Conservation (phyloP, 257 asterid genomes). For the Primulina eburnea region DNA sequence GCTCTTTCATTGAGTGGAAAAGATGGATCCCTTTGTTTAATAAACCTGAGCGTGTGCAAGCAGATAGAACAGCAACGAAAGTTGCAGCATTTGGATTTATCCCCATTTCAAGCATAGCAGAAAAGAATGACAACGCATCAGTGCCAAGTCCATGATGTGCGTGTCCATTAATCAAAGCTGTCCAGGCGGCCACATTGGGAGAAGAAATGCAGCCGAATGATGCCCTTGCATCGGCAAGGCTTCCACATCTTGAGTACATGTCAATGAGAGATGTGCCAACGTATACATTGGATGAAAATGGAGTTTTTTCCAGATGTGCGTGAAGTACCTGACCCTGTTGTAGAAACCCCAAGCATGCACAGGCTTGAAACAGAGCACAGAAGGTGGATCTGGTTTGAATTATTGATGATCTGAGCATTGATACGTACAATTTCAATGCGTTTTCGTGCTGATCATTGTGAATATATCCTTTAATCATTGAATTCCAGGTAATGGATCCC, state of each 20-base stretch:
- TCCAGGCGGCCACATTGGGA: constrained; percentile 76
- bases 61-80: constrained; percentile 62
- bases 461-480: constrained; percentile 77
- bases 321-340: constrained; percentile 64
- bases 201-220: constrained; percentile 49
- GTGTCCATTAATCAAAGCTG: constrained; percentile 64
- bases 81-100: constrained; percentile 73
- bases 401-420: constrained; percentile 58
- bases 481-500: constrained; percentile 70
- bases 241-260: constrained; percentile 88
- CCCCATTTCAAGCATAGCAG: constrained; percentile 48
- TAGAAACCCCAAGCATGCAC: constrained; percentile 68
- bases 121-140: constrained; percentile 47
- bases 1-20: constrained; percentile 50
- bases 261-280: constrained; percentile 75
- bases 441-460: constrained; percentile 48
- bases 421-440: constrained; percentile 48
- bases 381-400: constrained; percentile 67
- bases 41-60: constrained; percentile 59
- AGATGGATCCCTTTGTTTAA: constrained; percentile 44
- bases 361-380: constrained; percentile 54
- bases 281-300: constrained; percentile 50
- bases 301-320: constrained; percentile 56
- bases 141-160: constrained; percentile 58
- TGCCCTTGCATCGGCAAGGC: constrained; percentile 52